Evolutionary conservation across 2,329 filamentous ascomycete species (phyloP), one percentile per base, ranked within the genome.

Genomic region (Pseudovirgaria hyperparasitica): DNA sequence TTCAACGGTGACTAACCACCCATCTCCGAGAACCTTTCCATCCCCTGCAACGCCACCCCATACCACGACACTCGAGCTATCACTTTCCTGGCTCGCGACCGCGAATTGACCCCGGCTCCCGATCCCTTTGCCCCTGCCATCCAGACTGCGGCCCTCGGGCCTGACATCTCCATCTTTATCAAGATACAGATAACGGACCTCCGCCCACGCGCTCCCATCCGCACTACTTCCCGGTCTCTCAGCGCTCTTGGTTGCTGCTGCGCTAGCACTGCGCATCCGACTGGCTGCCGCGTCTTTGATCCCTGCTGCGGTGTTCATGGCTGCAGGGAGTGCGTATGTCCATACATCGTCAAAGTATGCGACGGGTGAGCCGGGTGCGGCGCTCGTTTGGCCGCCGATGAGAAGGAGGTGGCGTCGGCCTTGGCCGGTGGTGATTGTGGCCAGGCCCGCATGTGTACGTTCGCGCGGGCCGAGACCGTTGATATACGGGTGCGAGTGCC

Each of bases 401-500:
- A 65, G 61, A 2, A 69, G 44, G 1, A 71, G 52, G 37, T 67
- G 70, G 21, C 62, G 50, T 7, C 67, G 55, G 5, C 65, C 66
- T 33, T 63, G 60, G 7, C 65, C 66, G 0, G 65, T 67, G 0
- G 57, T 59, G 6, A 70, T 42, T 7, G 58, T 55, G 3, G 63
- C 38, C 7, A 70, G 40, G 2, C 56, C 59, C 2, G 58, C 58
- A 9, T 56, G 54, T 4, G 46, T 50, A 4, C 64, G 54, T 6
- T 56, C 49, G 16, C 47, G 48, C 2, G 66, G 65, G 1, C 38
- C 38, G 6, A 38, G 31, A 21, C 22, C 32, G 18, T 26, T 4
- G 25, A 9, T 11, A 16, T 41, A 36, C 8, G 38, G 28, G 10
- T 50, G 31, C 21, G 46, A 42, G 21, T 52, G 39, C 46, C 44